phyloP scores from a whole-genome alignment of 495 filamentous ascomycete species.

The Letharia columbiana region DNA sequence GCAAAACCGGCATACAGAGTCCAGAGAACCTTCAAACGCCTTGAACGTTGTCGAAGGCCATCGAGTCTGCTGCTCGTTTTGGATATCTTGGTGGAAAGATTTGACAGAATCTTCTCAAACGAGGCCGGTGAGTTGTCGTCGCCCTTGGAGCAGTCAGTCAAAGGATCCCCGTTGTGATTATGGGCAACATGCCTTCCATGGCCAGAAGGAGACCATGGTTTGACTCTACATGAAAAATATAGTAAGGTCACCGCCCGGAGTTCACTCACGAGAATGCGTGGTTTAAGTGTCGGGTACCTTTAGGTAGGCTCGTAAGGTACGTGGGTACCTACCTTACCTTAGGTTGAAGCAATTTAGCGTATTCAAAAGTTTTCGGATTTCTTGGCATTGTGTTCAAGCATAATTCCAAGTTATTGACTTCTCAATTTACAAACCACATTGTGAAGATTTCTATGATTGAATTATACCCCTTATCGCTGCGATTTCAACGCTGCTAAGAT shows the following conservation, averaged over 20 bases:
- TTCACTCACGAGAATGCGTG: not conserved
- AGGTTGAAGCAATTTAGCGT: too few relatives aligned
- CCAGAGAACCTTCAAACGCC: conserved; percentile 77
- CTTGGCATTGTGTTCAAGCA: too few relatives aligned
- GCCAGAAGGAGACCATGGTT: conserved; percentile 79
- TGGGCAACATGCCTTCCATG: conserved; percentile 51
- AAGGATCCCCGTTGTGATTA: conserved; percentile 11
- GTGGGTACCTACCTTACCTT: too few relatives aligned
- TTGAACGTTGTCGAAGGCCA: conserved; percentile 54
- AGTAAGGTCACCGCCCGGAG: not conserved
- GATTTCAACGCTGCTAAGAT: too few relatives aligned
- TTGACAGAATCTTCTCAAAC: conserved; percentile 83
- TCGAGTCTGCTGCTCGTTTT: conserved; percentile 63
- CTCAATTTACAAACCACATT: too few relatives aligned
- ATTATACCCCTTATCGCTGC: too few relatives aligned
- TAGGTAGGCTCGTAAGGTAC: too few relatives aligned
- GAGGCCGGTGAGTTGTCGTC: conserved; percentile 77
- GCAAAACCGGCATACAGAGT: conserved; percentile 84
- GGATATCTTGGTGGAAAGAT: conserved; percentile 72
- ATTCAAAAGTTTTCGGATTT: too few relatives aligned
- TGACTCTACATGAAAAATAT: not conserved
- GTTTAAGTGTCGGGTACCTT: too few relatives aligned
- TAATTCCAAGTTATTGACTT: too few relatives aligned
- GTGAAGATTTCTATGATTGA: too few relatives aligned
- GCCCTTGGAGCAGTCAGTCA: conserved; percentile 42